Conservation (phyloP, 1,139 yeast species). For the Geotrichum fermentans region DNA sequence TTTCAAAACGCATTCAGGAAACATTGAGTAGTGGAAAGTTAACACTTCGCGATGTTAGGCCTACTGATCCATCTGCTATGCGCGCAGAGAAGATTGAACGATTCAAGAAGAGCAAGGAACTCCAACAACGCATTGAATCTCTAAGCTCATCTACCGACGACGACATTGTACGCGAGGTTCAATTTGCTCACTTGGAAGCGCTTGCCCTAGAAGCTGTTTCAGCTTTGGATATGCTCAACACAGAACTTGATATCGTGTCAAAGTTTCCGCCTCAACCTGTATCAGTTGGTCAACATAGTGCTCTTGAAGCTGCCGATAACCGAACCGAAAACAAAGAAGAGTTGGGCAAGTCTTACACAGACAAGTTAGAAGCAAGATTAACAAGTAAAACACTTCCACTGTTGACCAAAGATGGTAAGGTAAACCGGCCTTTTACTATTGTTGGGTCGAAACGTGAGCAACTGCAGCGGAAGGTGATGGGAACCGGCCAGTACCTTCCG, state of each 20-base stretch:
- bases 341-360: slow-evolving; percentile 11
- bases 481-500: slow-evolving; percentile 90
- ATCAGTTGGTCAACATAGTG: slow-evolving; percentile 12
- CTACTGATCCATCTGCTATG: slow-evolving; percentile 48
- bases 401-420: slow-evolving; percentile 57
- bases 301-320: slow-evolving; percentile 10
- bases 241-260: slow-evolving; percentile 54
- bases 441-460: slow-evolving; percentile 53
- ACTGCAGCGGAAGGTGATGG: slow-evolving; percentile 62
- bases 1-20: slow-evolving; percentile 22
- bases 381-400: slow-evolving; percentile 25
- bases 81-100: slow-evolving; percentile 71
- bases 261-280: slow-evolving; percentile 23
- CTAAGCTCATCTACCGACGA: slow-evolving; percentile 35
- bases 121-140: slow-evolving; percentile 35
- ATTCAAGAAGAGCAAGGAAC: slow-evolving; percentile 55
- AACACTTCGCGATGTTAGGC: slow-evolving; percentile 29
- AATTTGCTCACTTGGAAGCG: slow-evolving; percentile 51
- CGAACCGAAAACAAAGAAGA: background rate
- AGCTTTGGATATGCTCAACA: slow-evolving; percentile 48
- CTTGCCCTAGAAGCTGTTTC: slow-evolving; percentile 52
- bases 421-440: slow-evolving; percentile 78
- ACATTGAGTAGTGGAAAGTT: slow-evolving; percentile 16
- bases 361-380: slow-evolving; percentile 14
- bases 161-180: slow-evolving; percentile 50